These are phyloP conservation scores for Mycogone perniciosa DNA, from an alignment of 2,329 filamentous ascomycete genomes.

Conservation along the genomic window DNA sequence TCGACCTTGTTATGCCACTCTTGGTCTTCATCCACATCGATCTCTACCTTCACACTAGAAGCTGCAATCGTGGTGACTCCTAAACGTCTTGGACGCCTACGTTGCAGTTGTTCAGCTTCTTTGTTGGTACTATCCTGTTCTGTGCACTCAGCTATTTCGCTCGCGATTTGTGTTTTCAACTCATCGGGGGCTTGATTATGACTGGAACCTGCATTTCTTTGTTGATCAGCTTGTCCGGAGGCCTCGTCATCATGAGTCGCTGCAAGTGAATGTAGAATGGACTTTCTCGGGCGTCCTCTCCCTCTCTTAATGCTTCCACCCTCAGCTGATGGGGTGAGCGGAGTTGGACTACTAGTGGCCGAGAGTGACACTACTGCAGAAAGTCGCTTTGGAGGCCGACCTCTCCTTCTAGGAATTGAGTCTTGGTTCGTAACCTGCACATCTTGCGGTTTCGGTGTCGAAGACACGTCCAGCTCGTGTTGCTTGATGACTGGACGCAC, in stretches of 20 bases:
- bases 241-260: background rate
- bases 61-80: slow-evolving; percentile 22
- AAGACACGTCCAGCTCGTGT: slow-evolving; percentile 4
- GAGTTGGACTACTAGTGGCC: background rate
- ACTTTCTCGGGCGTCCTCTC: slow-evolving; percentile 25
- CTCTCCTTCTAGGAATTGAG: slow-evolving; percentile 17
- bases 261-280: slow-evolving; percentile 4
- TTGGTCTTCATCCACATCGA: background rate
- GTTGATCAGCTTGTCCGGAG: background rate
- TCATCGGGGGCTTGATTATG: slow-evolving; percentile 11
- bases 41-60: slow-evolving; percentile 7
- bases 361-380: slow-evolving; percentile 7
- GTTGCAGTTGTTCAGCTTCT: slow-evolving; percentile 14
- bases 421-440: background rate
- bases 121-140: background rate
- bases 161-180: slow-evolving; percentile 15
- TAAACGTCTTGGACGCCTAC: slow-evolving; percentile 20
- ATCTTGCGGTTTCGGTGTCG: background rate
- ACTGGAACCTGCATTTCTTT: slow-evolving; percentile 2
- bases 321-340: slow-evolving; percentile 2
- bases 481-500: slow-evolving; percentile 24
- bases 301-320: slow-evolving; percentile 14
- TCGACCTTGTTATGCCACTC: slow-evolving; percentile 1
- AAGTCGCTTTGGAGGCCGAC: slow-evolving; percentile 27
- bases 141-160: slow-evolving; percentile 13